These are phyloP conservation scores for Boletus pseudo-olivaceus DNA, from an alignment of 768 basidiomycete species.

Conservation along the genomic window DNA sequence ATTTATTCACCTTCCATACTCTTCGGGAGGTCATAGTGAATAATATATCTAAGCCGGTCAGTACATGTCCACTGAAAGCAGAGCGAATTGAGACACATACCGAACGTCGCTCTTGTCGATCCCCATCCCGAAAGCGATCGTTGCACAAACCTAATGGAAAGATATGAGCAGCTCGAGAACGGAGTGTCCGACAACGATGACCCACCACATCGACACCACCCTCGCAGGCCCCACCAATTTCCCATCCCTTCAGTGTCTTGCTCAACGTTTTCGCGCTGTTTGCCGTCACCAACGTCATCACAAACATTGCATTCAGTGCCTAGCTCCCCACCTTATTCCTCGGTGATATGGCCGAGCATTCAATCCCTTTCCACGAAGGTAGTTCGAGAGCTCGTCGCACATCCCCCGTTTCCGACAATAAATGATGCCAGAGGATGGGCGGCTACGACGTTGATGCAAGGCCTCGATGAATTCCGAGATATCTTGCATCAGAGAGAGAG, in stretches of 20 bases:
- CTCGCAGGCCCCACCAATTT: constrained; percentile 49
- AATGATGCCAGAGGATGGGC: constrained; percentile 67
- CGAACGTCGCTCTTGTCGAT: constrained; percentile 82
- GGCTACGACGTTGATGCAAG: constrained; percentile 55
- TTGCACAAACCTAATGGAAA: constrained; percentile 61
- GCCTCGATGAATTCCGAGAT: constrained; percentile 63
- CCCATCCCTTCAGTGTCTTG: constrained; percentile 54
- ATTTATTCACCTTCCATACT: constrained; percentile 66
- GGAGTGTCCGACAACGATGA: background rate
- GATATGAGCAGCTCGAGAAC: background rate
- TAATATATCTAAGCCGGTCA: constrained; percentile 52
- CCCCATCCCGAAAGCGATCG: constrained; percentile 83
- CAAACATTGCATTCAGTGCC: background rate
- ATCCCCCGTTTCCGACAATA: constrained; percentile 69
- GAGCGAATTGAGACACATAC: constrained; percentile 28
- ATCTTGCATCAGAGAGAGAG: constrained; percentile 56
- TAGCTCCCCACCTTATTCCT: constrained; percentile 49
- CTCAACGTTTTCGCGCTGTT: constrained; percentile 49
- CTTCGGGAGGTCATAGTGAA: constrained; percentile 80
- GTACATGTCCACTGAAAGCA: background rate
- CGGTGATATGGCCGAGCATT: constrained; percentile 73
- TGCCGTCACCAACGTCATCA: background rate
- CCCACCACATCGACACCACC: constrained; percentile 63
- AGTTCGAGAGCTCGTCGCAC: constrained; percentile 65
- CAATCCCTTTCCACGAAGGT: constrained; percentile 63